Evolutionary conservation across 2,329 filamentous ascomycete genomes (phyloP).

Genomic region (Colletotrichum melonis): DNA sequence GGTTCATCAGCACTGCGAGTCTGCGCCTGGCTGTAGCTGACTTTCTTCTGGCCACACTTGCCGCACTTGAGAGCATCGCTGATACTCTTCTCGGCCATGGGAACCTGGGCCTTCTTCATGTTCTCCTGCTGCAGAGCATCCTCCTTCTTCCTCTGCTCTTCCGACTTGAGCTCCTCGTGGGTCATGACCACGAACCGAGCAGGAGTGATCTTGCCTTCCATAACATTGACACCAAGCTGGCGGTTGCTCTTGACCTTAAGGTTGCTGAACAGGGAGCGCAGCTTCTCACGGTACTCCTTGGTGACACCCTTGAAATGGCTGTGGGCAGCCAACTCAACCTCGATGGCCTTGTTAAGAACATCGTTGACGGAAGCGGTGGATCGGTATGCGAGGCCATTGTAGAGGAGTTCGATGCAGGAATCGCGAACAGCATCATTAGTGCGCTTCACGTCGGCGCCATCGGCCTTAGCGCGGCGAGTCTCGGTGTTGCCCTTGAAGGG

Average conservation of each 20-base stretch:
- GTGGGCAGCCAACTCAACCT: conserved; percentile 85
- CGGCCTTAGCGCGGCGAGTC: conserved; percentile 82
- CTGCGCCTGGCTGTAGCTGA: conserved; percentile 96
- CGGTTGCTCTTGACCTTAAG: conserved; percentile 92
- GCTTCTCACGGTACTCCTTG: conserved; percentile 84
- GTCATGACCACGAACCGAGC: conserved; percentile 86
- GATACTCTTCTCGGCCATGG: conserved; percentile 91
- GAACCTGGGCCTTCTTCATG: conserved; percentile 96
- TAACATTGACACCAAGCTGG: conserved; percentile 79
- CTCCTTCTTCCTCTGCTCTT: conserved; percentile 82
- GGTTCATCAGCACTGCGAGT: conserved; percentile 96
- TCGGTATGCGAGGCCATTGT: conserved; percentile 84
- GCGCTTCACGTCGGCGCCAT: conserved; percentile 81
- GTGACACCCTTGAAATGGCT: conserved; percentile 76
- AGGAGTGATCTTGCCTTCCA: conserved; percentile 78
- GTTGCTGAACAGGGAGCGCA: conserved; percentile 93
- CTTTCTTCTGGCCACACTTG: conserved; percentile 92
- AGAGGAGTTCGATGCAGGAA: conserved; percentile 89
- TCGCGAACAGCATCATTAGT: conserved; percentile 82
- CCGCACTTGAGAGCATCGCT: conserved; percentile 88
- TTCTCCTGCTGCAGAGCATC: conserved; percentile 87
- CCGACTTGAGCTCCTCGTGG: conserved; percentile 90
- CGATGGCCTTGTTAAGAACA: conserved; percentile 80
- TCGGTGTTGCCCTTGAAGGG: conserved; percentile 74
- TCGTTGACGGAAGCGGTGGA: conserved; percentile 77